phyloP scores from a whole-genome alignment of 768 basidiomycete genomes.

The Rhizopogon sp. region DNA sequence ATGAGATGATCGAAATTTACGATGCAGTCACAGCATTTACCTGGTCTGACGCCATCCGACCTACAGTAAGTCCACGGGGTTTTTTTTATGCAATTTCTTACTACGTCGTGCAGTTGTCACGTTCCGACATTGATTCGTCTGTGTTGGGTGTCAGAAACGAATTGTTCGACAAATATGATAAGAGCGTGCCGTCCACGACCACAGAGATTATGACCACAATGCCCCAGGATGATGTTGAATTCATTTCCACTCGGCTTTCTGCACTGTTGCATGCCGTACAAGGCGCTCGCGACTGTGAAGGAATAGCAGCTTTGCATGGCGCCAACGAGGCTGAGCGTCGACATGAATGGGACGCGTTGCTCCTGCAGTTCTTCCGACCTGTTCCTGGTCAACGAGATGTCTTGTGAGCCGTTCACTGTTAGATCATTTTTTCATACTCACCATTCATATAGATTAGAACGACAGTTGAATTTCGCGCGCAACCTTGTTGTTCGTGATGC shows the following conservation, averaged over 20 bases:
- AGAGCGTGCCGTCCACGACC: background rate
- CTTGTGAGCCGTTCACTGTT: background rate
- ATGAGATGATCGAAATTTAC: background rate
- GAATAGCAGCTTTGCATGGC: background rate
- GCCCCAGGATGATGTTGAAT: background rate
- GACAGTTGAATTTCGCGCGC: background rate
- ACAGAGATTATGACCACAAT: background rate
- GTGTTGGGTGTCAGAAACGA: background rate
- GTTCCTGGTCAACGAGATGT: background rate
- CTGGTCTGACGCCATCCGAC: background rate
- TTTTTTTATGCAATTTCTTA: background rate
- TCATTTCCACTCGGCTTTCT: background rate
- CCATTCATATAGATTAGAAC: background rate
- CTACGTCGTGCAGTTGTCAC: background rate
- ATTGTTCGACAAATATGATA: background rate
- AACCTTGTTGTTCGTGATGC: background rate
- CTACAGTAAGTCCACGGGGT: background rate
- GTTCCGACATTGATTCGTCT: background rate
- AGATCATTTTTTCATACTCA: background rate
- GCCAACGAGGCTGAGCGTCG: background rate
- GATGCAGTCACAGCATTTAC: background rate
- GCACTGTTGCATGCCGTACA: background rate
- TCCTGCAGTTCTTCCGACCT: background rate
- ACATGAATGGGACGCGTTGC: background rate
- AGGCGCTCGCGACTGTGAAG: background rate